Base-by-base conservation (phyloP, 345 rosid genomes). In the Bruguiera sexangula region DNA sequence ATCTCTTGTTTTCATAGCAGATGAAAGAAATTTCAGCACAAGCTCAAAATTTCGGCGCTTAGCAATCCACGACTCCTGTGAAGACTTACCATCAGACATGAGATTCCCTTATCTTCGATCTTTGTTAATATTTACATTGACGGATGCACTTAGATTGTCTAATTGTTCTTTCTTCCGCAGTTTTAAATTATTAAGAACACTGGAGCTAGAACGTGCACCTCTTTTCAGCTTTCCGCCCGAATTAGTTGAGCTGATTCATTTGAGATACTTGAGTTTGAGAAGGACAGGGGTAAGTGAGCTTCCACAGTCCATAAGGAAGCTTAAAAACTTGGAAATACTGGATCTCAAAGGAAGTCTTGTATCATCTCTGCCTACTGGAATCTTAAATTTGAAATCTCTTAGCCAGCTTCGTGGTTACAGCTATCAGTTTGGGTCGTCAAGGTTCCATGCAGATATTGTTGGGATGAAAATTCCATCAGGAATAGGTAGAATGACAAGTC, bases 391-490 rank as follows among this genome's bases (percentile, higher is more conserved):
- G 73, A 48, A 31, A 43, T 31, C 11, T 31, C 59, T 69, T 8
- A 21, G 59, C 39, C 65, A 60, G 36, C 32, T 69, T 11, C 73
- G 66, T 6, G 50, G 13, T 57, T 69, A 48, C 32, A 59, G 57
- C 2, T 21, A 46, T n/a, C 51, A 21, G 29, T 69, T 46, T 5
- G 61, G 19, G 20, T 61, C 73, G 21, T 69, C 66, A 16, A 6
- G 3, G 10, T 60, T 20, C 59, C 51, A 60, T 13, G 1, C 73
- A 43, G 73, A 60, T 22, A 8, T 29, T 36, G 9, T 15, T 60
- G 73, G 73, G 15, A 69, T 69, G 46, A 60, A 20, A 48, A 60
- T 69, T 69, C 73, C 66, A 18, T 11, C 19, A 6, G 66, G 73
- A 30, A 46, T 69, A 30, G 73, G 73, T 46, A 60, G 66, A 15